These are phyloP conservation scores for Terana coerulea DNA, from an alignment of 768 basidiomycete species.

Conservation along the genomic window DNA sequence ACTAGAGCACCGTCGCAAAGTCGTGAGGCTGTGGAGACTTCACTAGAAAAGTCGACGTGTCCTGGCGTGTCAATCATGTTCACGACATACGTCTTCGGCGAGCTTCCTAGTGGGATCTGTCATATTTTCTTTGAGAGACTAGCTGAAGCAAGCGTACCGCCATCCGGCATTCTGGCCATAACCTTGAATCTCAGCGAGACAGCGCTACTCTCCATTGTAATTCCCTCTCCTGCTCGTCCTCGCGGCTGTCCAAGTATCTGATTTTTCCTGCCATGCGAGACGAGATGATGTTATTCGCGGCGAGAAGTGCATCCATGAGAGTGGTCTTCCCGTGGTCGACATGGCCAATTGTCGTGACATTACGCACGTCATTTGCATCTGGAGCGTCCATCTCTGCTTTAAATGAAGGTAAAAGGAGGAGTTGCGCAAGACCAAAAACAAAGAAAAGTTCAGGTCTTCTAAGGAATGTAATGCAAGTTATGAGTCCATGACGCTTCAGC, in stretches of 20 bases:
- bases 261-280: conserved; percentile 93
- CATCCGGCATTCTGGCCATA: conserved; percentile 48
- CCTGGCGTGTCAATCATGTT: conserved; percentile 99
- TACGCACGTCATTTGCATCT: conserved; percentile 51
- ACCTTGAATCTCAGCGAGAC: conserved; percentile 88
- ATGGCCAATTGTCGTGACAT: conserved; percentile 84
- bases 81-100: conserved; percentile 70
- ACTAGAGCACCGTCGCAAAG: conserved; percentile 95
- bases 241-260: conserved; percentile 90
- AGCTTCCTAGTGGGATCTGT: conserved; percentile 46
- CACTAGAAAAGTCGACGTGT: conserved; percentile 97
- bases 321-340: conserved; percentile 98
- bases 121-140: conserved; percentile 18
- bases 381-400: conserved; percentile 3
- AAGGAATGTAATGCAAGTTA: not conserved
- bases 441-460: not conserved
- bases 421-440: not conserved
- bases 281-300: conserved; percentile 98
- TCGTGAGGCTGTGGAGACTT: conserved; percentile 92
- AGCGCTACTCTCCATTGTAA: conserved; percentile 98
- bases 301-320: conserved; percentile 90
- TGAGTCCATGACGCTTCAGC: not conserved
- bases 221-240: conserved; percentile 98
- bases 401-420: not conserved
- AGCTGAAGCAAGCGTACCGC: conserved; percentile 44